These are phyloP conservation scores for Corinectria fuckeliana DNA, from an alignment of 2,329 filamentous ascomycete species.

Conservation along the genomic window DNA sequence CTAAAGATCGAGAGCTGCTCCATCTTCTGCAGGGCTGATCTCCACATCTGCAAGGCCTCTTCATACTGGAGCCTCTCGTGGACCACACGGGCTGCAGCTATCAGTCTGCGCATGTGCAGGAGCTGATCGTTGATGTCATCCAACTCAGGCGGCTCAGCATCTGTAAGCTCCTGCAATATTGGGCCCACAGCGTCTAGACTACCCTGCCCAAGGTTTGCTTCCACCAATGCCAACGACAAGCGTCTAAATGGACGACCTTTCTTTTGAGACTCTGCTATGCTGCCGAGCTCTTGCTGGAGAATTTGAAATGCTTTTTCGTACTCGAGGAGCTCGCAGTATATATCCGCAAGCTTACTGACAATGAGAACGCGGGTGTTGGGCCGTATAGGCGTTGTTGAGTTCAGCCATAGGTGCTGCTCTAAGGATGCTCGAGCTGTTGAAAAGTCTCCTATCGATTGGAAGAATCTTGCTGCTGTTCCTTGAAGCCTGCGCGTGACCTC, in stretches of 20 bases:
- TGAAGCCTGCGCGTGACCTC: slow-evolving; percentile 44
- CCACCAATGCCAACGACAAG: slow-evolving; percentile 34
- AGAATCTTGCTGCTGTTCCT: slow-evolving; percentile 41
- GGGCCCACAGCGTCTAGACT: slow-evolving; percentile 19
- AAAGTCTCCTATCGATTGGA: slow-evolving; percentile 44
- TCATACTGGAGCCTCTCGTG: slow-evolving; percentile 25
- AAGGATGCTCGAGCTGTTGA: slow-evolving; percentile 37
- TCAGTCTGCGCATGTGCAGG: slow-evolving; percentile 39
- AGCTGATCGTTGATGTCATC: slow-evolving; percentile 43
- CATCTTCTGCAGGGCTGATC: slow-evolving; percentile 24
- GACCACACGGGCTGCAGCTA: slow-evolving; percentile 33
- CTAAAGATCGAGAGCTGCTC: slow-evolving; percentile 32
- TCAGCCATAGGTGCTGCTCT: slow-evolving; percentile 40
- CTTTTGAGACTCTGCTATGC: slow-evolving; percentile 14
- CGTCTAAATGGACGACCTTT: slow-evolving; percentile 34
- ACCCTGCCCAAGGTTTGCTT: slow-evolving; percentile 34
- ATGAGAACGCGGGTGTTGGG: slow-evolving; percentile 37
- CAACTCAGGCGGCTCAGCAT: slow-evolving; percentile 30
- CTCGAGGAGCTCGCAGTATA: slow-evolving; percentile 40
- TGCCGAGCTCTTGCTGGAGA: slow-evolving; percentile 31
- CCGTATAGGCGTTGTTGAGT: slow-evolving; percentile 34
- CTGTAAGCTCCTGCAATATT: slow-evolving; percentile 20
- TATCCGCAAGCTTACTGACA: slow-evolving; percentile 38
- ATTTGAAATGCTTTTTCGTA: slow-evolving; percentile 30
- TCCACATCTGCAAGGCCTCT: slow-evolving; percentile 33